phyloP scores from a whole-genome alignment of 1,284 basidiomycete species.

The Cryptococcus sp. region DNA sequence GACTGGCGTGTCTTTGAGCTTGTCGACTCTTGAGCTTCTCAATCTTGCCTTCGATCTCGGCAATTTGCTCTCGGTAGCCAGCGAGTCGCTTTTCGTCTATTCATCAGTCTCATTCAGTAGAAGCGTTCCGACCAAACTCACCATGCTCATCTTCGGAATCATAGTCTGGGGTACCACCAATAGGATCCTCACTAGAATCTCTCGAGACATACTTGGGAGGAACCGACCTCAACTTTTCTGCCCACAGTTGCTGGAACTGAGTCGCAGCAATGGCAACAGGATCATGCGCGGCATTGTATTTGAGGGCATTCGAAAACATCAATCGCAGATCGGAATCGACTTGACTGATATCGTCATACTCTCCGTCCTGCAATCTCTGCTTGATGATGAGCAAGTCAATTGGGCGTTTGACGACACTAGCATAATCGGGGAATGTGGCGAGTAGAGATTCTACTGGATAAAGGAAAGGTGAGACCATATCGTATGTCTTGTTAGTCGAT shows the following conservation, averaged over 20 bases:
- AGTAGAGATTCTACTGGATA: slow-evolving; percentile 77
- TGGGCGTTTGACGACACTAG: slow-evolving; percentile 83
- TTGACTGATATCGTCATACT: slow-evolving; percentile 69
- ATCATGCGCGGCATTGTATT: slow-evolving; percentile 85
- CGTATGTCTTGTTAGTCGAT: slow-evolving; percentile 63
- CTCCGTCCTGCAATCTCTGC: slow-evolving; percentile 68
- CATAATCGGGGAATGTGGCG: slow-evolving; percentile 72
- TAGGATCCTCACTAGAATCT: slow-evolving; percentile 53
- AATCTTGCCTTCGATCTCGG: slow-evolving; percentile 28
- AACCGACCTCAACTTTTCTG: slow-evolving; percentile 80
- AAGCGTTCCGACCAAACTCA: slow-evolving; percentile 15
- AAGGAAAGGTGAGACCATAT: slow-evolving; percentile 78
- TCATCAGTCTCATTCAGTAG: not conserved
- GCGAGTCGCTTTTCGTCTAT: slow-evolving; percentile 21
- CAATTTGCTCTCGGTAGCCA: slow-evolving; percentile 25
- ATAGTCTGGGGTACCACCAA: slow-evolving; percentile 50
- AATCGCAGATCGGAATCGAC: slow-evolving; percentile 89
- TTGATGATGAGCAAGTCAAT: slow-evolving; percentile 91
- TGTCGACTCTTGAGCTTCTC: slow-evolving; percentile 12
- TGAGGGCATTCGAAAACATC: slow-evolving; percentile 89
- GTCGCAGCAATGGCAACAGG: slow-evolving; percentile 78
- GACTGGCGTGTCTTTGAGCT: slow-evolving; percentile 13
- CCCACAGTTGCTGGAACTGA: slow-evolving; percentile 76
- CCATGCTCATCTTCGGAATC: slow-evolving; percentile 47
- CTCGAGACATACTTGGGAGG: slow-evolving; percentile 55